Evolutionary conservation across 1,284 basidiomycete genomes (phyloP), one percentile per base, ranked within the genome.

Genomic region (Hortiboletus rubellus): DNA sequence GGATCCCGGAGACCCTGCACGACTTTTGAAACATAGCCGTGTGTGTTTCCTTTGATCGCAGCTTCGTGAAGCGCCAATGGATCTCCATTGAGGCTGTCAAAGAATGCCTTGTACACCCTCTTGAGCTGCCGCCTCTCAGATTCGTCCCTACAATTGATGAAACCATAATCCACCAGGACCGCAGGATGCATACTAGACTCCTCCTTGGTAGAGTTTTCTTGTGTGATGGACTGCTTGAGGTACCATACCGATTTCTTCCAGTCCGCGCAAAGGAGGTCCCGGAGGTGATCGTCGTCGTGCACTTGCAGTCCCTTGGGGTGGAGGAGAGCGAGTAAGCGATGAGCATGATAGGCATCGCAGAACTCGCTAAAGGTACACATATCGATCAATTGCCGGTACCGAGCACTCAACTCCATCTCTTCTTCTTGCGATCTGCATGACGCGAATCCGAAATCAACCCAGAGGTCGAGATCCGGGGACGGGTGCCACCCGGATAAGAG

Each of bases 41-140:
- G 45, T 56, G 48, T 38, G 14, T 56, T 47, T 6, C 53, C 53
- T 36, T 56, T n/a, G 22, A 55, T 47, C 27, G 55, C 52, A 8
- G 55, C 55, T 11, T 56, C 53, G 10, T 56, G 53, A 24, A 56
- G 53, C 5, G 40, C 52, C 40, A 56, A 42, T 9, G 55, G 45
- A 38, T 55, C 55, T 3, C 45, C 45, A 33, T 43, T 7, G 17
- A 1, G 38, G 14, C 6, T 44, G 10, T 55, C 37, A 47, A 56
- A 56, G 17, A 56, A 55, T 0, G 53, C 55, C 34, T 43, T 56
- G 52, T 56, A 56, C 8, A 56, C 53, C 45, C 55, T 24, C 34
- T 33, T 46, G 27, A 56, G 55, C 55, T 56, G 33, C 18, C 45
- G 45, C 40, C 27, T 37, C 33, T 56, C 55, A 3, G 55, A 43